phyloP scores from a whole-genome alignment of 2,329 filamentous ascomycete species.

The Endothia cerciana region DNA sequence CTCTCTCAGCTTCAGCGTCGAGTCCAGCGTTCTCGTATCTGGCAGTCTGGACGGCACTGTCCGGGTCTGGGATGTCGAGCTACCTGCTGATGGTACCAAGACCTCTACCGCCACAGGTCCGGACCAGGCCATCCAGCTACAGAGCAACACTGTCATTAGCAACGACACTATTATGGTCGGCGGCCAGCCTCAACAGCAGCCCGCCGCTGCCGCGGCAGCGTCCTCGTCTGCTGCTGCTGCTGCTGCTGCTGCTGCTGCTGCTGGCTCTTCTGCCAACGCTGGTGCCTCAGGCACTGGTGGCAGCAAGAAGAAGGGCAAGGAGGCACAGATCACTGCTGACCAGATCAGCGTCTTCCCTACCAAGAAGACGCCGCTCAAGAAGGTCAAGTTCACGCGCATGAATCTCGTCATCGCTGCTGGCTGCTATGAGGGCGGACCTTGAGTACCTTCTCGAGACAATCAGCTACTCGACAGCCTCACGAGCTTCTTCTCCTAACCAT shows the following conservation, averaged over 20 bases:
- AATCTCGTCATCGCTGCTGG: constrained; percentile 89
- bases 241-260: constrained; percentile 38
- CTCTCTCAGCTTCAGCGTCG: constrained; percentile 90
- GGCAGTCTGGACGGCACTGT: constrained; percentile 92
- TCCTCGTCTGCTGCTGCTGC: constrained; percentile 38
- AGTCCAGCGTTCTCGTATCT: constrained; percentile 87
- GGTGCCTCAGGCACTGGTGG: constrained; percentile 33
- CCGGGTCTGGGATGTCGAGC: constrained; percentile 87
- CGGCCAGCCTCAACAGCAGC: constrained; percentile 39
- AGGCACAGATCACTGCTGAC: constrained; percentile 86
- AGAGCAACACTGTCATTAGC: constrained; percentile 39
- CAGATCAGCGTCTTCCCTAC: constrained; percentile 95
- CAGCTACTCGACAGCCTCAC: not conserved
- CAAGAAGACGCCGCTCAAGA: constrained; percentile 94
- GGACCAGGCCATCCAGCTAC: constrained; percentile 33
- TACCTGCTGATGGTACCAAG: constrained; percentile 67
- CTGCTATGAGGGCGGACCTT: constrained; percentile 61
- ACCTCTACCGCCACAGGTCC: constrained; percentile 43
- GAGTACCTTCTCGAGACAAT: constrained; percentile 23
- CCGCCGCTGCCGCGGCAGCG: constrained; percentile 47
- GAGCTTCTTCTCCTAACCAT: constrained; percentile 3
- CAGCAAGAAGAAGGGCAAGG: constrained; percentile 80
- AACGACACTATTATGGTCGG: constrained; percentile 46
- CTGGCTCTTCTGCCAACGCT: constrained; percentile 39
- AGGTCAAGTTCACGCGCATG: constrained; percentile 92